Base-by-base conservation (phyloP, 1,139 yeast genomes). In the Komagataea norvegica region DNA sequence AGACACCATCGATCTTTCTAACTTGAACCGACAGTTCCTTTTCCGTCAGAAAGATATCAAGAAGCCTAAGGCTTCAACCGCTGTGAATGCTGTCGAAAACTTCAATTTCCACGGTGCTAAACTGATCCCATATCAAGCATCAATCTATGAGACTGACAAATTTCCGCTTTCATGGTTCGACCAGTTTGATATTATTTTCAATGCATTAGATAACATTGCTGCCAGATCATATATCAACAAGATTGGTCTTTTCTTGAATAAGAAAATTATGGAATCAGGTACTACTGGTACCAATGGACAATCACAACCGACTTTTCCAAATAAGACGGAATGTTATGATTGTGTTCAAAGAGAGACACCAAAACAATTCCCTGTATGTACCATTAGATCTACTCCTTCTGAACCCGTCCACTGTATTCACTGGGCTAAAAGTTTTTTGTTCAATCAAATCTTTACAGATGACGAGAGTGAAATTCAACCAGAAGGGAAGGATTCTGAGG, bases 331-430 rank as follows among this genome's bases (percentile, higher is more conserved):
- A 62, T 93, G 99, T 61, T 93, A 88, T 59, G 96, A 87, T 47
- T 93, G 99, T 61, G 77, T 79, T 24, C 77, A 84, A 6, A 87
- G 89, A 54, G 93, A 79, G 25, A 79, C 94, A 0, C 96, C 96
- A 4, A 88, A 85, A 55, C 74, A 94, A 0, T 91, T 77, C 59
- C 96, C 99, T 0, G 96, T 93, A 3, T 93, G 99, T 58, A 93
- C 98, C 0, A 93, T 93, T 40, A 70, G 99, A 47, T 86, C 96
- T 8, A 91, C 98, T 0, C 99, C 98, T 0, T 86, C 96, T 0
- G 89, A 83, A 56, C 97, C 97, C 0, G 82, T 91, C 8, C 99
- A 93, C 56, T 87, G 96, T 57, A 82, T 93, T 29, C 95, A 94
- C 0, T 93, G 99, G 98, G 95, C 97, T 11, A 93, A 93, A 55